Evolutionary conservation across 257 asterid genomes (phyloP), one percentile per base, ranked within the genome.

Genomic region (Ilex aquifolium): DNA sequence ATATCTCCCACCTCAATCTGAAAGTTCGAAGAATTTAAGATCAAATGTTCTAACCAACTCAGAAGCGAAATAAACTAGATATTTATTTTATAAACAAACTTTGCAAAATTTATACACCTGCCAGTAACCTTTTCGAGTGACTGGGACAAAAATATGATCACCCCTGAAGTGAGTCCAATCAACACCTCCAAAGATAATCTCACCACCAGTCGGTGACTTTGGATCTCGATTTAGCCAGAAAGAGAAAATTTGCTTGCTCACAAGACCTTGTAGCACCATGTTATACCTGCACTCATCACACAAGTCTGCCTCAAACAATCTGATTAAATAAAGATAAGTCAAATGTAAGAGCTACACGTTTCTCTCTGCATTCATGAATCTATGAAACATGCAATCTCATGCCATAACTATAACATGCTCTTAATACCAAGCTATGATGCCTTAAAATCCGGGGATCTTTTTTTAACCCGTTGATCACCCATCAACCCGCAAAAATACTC

Each of bases 161-260:
- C 81, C 81, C 65, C 50, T 76, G 61, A 76, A 76, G 55, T 69
- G 81, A 17, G 69, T 60, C 64, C 58, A 65, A 32, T 76, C 81
- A 63, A 76, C 62, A 50, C 81, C 81, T 49, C 81, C 81, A 68
- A 76, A 76, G 57, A 76, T 46, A 61, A 76, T 61, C 46, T 76
- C 75, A 50, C 81, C 81, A 9, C 78, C 78, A 13, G 32, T 48
- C 31, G 13, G 54, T 10, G 72, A 46, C 40, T 39, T 58, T 8
- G 69, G 70, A 57, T 76, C 66, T 32, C 72, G 53, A 36, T 72
- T 64, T 32, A 76, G 13, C 81, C 78, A 76, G 61, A 72, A 65
- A 0, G 81, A 76, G 67, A 76, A 76, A 2, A 76, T 31, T 61
- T 66, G 31, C 61, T 72, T 57, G 32, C 59, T 7, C 36, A 76